Evolutionary conservation across 225 moss, liverwort and hornwort genomes (phyloP).

Genomic region (Bryoerythrophyllum caledonicum): DNA sequence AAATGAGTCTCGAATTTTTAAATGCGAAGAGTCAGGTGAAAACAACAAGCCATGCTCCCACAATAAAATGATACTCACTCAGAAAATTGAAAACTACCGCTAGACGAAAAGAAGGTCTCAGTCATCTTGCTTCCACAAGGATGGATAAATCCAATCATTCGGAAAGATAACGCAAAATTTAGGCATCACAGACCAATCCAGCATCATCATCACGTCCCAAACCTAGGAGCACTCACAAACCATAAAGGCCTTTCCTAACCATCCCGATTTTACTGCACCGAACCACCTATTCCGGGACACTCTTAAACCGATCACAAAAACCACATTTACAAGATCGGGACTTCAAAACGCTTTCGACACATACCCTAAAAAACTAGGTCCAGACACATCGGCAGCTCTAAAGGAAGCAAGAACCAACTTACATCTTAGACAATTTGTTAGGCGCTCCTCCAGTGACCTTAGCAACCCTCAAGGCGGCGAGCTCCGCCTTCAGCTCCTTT

Average conservation of each 20-base stretch:
- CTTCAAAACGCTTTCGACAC: background rate
- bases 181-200: constrained; percentile 8
- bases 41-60: background rate
- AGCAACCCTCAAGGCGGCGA: constrained; percentile 75
- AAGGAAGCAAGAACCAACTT: constrained; percentile 1
- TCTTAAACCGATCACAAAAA: background rate
- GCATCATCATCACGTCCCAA: background rate
- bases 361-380: background rate
- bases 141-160: background rate
- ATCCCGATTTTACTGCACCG: background rate
- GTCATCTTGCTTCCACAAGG: constrained; percentile 6
- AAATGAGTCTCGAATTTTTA: background rate
- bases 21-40: background rate
- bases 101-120: background rate
- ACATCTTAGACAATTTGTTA: constrained; percentile 86
- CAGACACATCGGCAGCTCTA: background rate
- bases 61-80: background rate
- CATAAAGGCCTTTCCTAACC: background rate
- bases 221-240: background rate
- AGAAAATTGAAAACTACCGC: background rate
- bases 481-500: constrained; percentile 89
- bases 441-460: constrained; percentile 86
- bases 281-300: too few species aligned
- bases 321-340: background rate
- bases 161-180: constrained; percentile 15